A percentile compares a stretch with the other conserved stretches of the same genome.
Evolutionary conservation across 2,329 filamentous ascomycete species (phyloP).

Genomic region (Penicillium sp.): DNA sequence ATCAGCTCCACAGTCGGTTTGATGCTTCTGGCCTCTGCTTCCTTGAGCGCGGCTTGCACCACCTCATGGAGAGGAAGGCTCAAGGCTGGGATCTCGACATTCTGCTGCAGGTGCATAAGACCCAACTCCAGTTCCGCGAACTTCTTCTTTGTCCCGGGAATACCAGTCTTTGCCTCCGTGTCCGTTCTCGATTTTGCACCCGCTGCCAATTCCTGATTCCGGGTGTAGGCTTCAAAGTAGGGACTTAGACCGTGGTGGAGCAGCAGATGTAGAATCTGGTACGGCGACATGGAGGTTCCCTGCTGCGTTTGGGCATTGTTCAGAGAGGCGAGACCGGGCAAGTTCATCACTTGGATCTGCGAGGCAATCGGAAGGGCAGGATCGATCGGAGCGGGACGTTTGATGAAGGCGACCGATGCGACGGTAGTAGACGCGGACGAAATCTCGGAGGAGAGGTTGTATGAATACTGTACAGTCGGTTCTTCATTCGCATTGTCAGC

Average conservation of each 20-base stretch:
- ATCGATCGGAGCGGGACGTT: constrained; percentile 86
- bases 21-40: constrained; percentile 66
- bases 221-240: constrained; percentile 96
- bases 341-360: constrained; percentile 90
- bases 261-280: constrained; percentile 88
- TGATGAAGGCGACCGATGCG: constrained; percentile 84
- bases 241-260: constrained; percentile 90
- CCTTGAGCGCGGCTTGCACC: constrained; percentile 81
- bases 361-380: constrained; percentile 76
- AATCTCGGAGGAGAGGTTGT: constrained; percentile 80
- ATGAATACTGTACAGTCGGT: constrained; percentile 60
- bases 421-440: constrained; percentile 73
- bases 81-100: constrained; percentile 94
- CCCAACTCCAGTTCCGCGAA: constrained; percentile 92
- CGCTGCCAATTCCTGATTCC: constrained; percentile 69
- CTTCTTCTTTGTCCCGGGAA: constrained; percentile 96
- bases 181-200: constrained; percentile 74
- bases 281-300: constrained; percentile 74
- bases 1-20: constrained; percentile 79
- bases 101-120: constrained; percentile 89
- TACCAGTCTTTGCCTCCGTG: constrained; percentile 87
- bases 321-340: constrained; percentile 76
- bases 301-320: constrained; percentile 69
- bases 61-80: constrained; percentile 84
- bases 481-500: constrained; percentile 24